Evolutionary conservation across 2,329 filamentous ascomycete genomes (phyloP).

Genomic region (Colletotrichum tropicale): DNA sequence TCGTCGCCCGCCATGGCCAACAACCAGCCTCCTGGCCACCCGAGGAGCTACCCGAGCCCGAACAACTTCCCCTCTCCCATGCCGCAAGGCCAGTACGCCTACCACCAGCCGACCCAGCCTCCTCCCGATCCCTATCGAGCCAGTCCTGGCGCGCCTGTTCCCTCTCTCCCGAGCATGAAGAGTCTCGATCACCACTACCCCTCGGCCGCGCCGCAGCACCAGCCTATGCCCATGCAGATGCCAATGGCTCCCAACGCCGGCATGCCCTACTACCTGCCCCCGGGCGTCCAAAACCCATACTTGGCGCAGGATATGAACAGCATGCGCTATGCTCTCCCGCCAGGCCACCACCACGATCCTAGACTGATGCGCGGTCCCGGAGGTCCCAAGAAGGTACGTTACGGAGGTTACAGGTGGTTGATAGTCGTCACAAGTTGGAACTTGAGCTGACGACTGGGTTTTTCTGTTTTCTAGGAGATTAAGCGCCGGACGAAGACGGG

Average conservation of each 20-base stretch:
- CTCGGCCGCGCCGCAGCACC: constrained; percentile 28
- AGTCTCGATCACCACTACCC: constrained; percentile 41
- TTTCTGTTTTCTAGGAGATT: constrained; percentile 53
- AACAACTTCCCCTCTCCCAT: constrained; percentile 14
- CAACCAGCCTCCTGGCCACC: constrained; percentile 18
- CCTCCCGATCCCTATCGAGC: constrained; percentile 41
- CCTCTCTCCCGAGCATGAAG: constrained; percentile 44
- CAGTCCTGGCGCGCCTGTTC: constrained; percentile 33
- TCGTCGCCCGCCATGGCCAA: constrained; percentile 25
- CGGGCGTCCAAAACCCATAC: constrained; percentile 24
- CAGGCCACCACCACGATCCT: constrained; percentile 52
- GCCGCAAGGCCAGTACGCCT: constrained; percentile 19
- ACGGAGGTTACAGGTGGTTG: background rate
- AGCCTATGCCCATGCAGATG: constrained; percentile 38
- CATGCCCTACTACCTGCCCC: constrained; percentile 48
- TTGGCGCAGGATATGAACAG: constrained; percentile 43
- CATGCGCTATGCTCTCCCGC: constrained; percentile 52
- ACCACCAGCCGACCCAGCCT: constrained; percentile 22
- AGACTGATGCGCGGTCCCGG: constrained; percentile 50
- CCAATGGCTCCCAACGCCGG: constrained; percentile 35
- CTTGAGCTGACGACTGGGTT: background rate
- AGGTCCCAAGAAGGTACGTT: constrained; percentile 62
- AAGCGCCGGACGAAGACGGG: constrained; percentile 68
- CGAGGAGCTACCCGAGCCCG: constrained; percentile 23
- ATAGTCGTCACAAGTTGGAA: background rate